Percentiles rank a stretch among this genome's conserved stretches.
These are phyloP conservation scores for Pinus tabuliformis DNA, from an alignment of 75 land plant genomes.

Conservation along the genomic window DNA sequence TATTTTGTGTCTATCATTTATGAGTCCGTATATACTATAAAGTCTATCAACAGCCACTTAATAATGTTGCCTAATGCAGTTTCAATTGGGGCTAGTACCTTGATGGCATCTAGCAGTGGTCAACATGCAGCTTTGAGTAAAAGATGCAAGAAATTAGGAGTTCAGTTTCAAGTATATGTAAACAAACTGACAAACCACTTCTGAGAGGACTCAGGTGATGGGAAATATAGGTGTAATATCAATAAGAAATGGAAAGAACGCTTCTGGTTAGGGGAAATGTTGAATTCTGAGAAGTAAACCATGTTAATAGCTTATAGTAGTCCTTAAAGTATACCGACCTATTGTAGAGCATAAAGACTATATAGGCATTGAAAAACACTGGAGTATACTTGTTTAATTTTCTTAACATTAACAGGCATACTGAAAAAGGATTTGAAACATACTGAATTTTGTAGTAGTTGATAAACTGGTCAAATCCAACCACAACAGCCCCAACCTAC, in stretches of 20 bases:
- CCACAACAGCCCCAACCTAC: conserved; percentile 98
- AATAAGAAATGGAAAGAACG: neutral
- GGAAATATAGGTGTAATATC: neutral
- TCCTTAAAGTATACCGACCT: neutral
- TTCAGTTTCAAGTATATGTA: neutral
- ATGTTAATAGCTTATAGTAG: neutral
- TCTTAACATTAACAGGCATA: neutral
- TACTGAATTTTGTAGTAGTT: conserved; percentile 98
- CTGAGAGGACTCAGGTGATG: neutral
- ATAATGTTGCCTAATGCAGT: no score
- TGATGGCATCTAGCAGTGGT: no score
- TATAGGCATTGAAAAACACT: conserved; percentile 34
- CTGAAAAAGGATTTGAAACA: conserved; percentile 12
- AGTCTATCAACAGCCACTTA: no score
- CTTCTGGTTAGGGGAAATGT: neutral
- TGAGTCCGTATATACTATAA: no score
- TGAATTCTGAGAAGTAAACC: neutral
- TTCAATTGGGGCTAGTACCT: no score
- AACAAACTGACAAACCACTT: neutral
- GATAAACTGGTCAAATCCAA: conserved; percentile 83
- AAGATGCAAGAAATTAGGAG: no score
- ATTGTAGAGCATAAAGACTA: neutral
- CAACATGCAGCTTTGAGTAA: no score
- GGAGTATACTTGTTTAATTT: conserved; percentile 18
- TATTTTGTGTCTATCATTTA: no score